Base-by-base conservation (phyloP, 1,284 basidiomycete species). In the Ustilago tritici region DNA sequence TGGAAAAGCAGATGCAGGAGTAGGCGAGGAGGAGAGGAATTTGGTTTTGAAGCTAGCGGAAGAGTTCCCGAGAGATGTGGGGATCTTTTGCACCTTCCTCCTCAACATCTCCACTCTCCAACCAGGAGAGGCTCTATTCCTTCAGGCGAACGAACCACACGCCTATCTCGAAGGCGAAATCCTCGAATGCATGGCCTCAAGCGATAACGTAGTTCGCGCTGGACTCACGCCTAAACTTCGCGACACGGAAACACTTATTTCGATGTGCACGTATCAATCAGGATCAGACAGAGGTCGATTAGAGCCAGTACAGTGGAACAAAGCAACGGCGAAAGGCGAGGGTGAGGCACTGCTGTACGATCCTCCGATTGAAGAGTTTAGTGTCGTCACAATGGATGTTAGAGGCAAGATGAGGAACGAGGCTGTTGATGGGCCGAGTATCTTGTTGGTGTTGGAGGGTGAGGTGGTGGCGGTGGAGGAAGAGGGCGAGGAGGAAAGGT, bases 161-260 rank as follows among this genome's bases (percentile, higher is more conserved):
- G 97, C 97, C 1, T 99, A 99, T 86, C 90, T 99, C 61, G 91
- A 91, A 40, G 85, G 85, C 14, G 78, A 84, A 43, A 83, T 84
- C 46, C 61, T 85, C 34, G 84, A 86, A 64, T 86, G 84, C 79
- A 86, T 86, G 84, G 84, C 84, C 7, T 76, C 70, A 67, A 28
- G 23, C 23, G 96, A 99, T 88, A 99, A 99, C 87, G 97, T 99
- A 85, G 97, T 99, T 66, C 93, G 97, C 55, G 97, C 97, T 2
- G 97, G 97, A 19, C 91, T 99, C 49, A 99, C 97, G 0, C 96
- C 97, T 12, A 99, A 99, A 87, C 90, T 93, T 28, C 91, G 96
- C 68, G 97, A 99, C 86, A 92, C 98, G 23, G 91, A 92, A 3
- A 98, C 95, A 76, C 91, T 99, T 57, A 89, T 98, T 68, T 88